phyloP scores from a whole-genome alignment of 345 rosid species.

The Populus ilicifolia region DNA sequence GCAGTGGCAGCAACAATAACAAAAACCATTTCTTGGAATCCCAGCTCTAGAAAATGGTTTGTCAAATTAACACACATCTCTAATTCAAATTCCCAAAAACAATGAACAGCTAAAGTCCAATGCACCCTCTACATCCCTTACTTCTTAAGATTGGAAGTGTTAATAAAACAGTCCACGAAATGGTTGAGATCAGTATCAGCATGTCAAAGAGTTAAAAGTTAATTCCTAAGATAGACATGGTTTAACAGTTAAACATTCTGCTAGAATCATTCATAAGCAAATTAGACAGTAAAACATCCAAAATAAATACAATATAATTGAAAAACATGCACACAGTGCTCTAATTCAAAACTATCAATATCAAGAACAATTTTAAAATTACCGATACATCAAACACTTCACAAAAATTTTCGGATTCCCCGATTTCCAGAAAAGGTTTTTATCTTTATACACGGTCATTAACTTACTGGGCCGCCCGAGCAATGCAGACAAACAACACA shows the following conservation, averaged over 20 bases:
- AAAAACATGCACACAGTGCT: no score
- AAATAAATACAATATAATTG: not conserved
- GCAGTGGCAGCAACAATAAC: not conserved
- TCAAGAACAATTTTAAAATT: not conserved
- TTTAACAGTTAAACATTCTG: not conserved
- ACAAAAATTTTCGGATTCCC: not conserved
- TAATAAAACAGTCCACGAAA: not conserved
- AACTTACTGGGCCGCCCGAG: not conserved
- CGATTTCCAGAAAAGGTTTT: not conserved
- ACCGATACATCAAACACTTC: not conserved
- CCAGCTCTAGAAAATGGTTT: not conserved
- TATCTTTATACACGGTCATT: not conserved
- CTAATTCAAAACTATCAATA: not conserved
- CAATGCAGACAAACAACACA: not conserved
- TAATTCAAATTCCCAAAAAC: not conserved
- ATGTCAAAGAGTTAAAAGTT: not conserved
- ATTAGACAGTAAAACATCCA: not conserved
- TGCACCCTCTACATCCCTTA: not conserved
- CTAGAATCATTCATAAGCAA: conserved; percentile 2
- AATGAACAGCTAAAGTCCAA: not conserved
- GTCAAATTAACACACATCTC: not conserved
- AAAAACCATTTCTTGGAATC: no score
- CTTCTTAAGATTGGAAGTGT: not conserved
- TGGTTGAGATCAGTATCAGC: not conserved
- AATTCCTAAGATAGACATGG: not conserved